Percentiles rank a stretch among this genome's conserved stretches.
These are phyloP conservation scores for Arxiozyma slooffiae DNA, from an alignment of 1,139 yeast genomes.

Conservation along the genomic window DNA sequence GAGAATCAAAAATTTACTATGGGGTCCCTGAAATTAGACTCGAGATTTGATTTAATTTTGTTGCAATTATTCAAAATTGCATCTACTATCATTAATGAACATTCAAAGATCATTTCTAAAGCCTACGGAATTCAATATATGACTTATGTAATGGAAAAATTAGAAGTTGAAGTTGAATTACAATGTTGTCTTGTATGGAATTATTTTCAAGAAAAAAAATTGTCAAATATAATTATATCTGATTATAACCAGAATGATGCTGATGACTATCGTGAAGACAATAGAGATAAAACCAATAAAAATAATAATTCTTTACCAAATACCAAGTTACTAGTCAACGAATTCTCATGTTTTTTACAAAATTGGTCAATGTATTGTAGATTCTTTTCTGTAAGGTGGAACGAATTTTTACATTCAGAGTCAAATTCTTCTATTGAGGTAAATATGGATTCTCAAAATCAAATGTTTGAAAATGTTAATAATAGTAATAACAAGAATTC, in stretches of 20 bases:
- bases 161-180: conserved; percentile 81
- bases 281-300: neutral
- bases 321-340: conserved; percentile 39
- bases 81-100: conserved; percentile 77
- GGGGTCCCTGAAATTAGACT: conserved; percentile 13
- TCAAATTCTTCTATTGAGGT: neutral
- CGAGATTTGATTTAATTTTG: conserved; percentile 35
- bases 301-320: neutral
- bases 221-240: neutral
- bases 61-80: conserved; percentile 75
- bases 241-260: conserved; percentile 5
- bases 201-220: conserved; percentile 40
- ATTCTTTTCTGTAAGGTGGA: conserved; percentile 63
- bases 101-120: conserved; percentile 62
- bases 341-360: conserved; percentile 65
- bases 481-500: neutral
- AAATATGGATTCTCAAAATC: conserved; percentile 2
- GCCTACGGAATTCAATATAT: conserved; percentile 65
- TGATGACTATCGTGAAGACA: neutral
- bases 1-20: conserved; percentile 47
- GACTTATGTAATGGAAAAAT: conserved; percentile 54
- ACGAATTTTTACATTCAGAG: conserved; percentile 30
- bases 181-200: conserved; percentile 85
- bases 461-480: neutral
- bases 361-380: conserved; percentile 81